Evolutionary conservation across 768 basidiomycete genomes (phyloP).

Genomic region (Psilocybe tampanensis): DNA sequence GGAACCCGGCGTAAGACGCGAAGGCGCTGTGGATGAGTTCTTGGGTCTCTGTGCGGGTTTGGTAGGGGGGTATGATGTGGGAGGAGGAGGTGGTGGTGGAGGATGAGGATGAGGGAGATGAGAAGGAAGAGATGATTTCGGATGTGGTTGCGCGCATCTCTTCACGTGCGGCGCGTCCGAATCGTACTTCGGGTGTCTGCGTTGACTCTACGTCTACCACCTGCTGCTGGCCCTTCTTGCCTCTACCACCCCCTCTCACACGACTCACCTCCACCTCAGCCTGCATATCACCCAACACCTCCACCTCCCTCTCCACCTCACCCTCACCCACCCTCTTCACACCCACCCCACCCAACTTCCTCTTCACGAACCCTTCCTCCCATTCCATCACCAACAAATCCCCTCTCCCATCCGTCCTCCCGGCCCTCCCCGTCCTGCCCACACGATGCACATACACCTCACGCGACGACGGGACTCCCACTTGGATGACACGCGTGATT

Average conservation of each 20-base stretch:
- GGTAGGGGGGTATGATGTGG: neutral
- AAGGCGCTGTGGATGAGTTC: conserved; percentile 12
- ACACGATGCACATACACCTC: conserved; percentile 88
- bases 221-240: too few relatives aligned
- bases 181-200: too few relatives aligned
- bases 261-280: too few relatives aligned
- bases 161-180: too few relatives aligned
- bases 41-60: neutral
- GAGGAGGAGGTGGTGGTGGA: neutral
- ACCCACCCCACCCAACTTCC: conserved; percentile 67
- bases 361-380: conserved; percentile 70
- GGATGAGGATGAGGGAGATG: neutral
- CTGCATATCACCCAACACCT: conserved; percentile 2
- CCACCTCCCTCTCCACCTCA: conserved; percentile 28
- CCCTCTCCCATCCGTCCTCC: conserved; percentile 58
- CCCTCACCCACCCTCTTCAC: conserved; percentile 58
- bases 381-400: conserved; percentile 82
- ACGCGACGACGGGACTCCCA: conserved; percentile 71
- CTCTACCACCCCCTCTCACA: too few relatives aligned
- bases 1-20: conserved; percentile 27
- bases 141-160: too few relatives aligned
- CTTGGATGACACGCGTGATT: conserved; percentile 88
- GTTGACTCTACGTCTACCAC: too few relatives aligned
- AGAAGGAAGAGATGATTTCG: too few relatives aligned
- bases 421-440: conserved; percentile 80